phyloP scores from a whole-genome alignment of 306 rosid genomes.

The Inga oerstediana region DNA sequence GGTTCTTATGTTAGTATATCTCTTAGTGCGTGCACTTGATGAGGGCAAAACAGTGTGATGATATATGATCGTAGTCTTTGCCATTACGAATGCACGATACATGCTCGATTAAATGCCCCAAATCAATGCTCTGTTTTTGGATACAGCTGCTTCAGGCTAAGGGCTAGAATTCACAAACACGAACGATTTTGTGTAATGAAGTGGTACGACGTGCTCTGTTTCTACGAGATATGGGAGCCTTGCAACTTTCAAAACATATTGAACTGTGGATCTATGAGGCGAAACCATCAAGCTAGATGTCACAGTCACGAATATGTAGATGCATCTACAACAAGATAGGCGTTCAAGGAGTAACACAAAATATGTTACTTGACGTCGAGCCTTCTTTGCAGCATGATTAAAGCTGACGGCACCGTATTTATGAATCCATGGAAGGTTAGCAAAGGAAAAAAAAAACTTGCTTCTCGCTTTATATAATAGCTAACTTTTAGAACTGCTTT shows the following conservation, averaged over 20 bases:
- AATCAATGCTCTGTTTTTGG: constrained; percentile 5
- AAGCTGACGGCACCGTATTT: constrained; percentile 35
- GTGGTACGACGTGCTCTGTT: not conserved
- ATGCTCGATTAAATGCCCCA: constrained; percentile 5
- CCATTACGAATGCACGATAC: not conserved
- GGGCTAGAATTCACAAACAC: constrained; percentile 25
- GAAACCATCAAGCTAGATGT: not conserved
- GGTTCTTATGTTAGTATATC: not conserved
- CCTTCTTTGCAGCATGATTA: constrained; percentile 20
- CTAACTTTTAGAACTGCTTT: constrained; percentile 28
- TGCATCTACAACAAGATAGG: constrained; percentile 16
- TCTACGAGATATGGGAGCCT: not conserved
- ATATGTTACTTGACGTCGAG: constrained; percentile 4
- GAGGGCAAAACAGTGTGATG: not conserved
- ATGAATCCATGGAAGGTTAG: constrained; percentile 31
- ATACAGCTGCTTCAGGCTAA: constrained; percentile 10
- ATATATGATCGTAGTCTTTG: not conserved
- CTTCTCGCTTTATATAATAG: constrained; percentile 22
- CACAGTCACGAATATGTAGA: constrained; percentile 2
- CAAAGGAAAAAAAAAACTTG: not conserved
- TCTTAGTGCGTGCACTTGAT: not conserved
- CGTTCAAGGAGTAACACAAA: constrained; percentile 28
- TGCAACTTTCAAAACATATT: not conserved
- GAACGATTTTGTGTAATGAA: not conserved
- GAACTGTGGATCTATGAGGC: constrained; percentile 5